phyloP scores from a whole-genome alignment of 306 rosid genomes.

The Ormosia emarginata region DNA sequence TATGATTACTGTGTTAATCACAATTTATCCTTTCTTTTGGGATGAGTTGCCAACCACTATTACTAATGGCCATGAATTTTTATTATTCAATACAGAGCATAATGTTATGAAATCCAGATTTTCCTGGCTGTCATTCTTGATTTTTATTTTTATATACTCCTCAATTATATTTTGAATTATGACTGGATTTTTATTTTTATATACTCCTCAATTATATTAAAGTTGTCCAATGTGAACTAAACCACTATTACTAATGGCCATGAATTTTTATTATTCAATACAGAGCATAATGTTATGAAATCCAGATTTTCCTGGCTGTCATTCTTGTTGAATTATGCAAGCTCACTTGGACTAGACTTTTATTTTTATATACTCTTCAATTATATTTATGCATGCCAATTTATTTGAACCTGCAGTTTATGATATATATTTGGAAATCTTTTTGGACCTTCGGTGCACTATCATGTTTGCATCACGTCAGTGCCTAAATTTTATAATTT shows the following conservation, averaged over 20 bases:
- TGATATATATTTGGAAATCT: not conserved
- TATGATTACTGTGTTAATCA: not conserved
- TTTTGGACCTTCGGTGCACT: not conserved
- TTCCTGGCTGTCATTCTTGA: not conserved
- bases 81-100: not conserved
- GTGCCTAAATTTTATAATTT: not conserved
- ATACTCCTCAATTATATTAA: no score
- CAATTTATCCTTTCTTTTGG: not conserved
- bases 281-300: not conserved
- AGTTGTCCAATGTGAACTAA: not conserved
- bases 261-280: not conserved
- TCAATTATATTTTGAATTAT: not conserved
- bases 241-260: not conserved
- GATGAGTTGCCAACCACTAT: not conserved
- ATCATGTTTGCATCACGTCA: not conserved
- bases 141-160: not conserved
- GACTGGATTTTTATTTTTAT: no score
- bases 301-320: not conserved
- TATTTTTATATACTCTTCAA: not conserved
- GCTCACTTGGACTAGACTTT: not conserved
- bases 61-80: not conserved
- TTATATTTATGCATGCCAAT: not conserved
- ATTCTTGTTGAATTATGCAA: not conserved
- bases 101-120: not conserved
- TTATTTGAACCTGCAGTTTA: not conserved